Evolutionary conservation across 208 protist genomes (phyloP).

Genomic region (Naegleria gruberi): DNA sequence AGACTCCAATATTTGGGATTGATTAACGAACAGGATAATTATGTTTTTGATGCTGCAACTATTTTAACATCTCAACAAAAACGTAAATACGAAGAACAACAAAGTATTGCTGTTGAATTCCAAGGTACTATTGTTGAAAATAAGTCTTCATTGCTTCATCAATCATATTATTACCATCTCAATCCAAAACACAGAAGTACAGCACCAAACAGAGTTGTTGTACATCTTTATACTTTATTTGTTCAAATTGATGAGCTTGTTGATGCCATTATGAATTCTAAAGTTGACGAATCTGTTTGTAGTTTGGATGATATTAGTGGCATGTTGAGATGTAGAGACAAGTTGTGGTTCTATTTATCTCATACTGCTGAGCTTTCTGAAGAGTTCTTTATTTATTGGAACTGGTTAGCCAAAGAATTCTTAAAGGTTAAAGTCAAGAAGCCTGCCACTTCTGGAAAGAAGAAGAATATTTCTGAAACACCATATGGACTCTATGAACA

Average conservation of each 20-base stretch:
- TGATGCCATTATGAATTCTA: background rate
- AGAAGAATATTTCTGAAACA: background rate
- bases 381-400: constrained; percentile 21
- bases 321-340: background rate
- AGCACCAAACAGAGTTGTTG: background rate
- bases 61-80: background rate
- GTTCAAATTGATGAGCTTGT: background rate
- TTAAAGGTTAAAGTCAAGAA: background rate
- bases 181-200: background rate
- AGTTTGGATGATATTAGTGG: background rate
- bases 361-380: background rate
- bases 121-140: background rate
- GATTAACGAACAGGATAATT: background rate
- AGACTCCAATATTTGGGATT: background rate
- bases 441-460: too few species aligned
- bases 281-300: background rate
- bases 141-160: background rate
- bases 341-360: background rate
- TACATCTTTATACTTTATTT: background rate
- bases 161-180: background rate
- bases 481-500: background rate
- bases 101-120: background rate
- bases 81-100: background rate
- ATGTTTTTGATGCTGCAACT: background rate
- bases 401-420: background rate